Evolutionary conservation across 2,329 filamentous ascomycete genomes (phyloP).

Genomic region (Fragosphaeria purpurea): DNA sequence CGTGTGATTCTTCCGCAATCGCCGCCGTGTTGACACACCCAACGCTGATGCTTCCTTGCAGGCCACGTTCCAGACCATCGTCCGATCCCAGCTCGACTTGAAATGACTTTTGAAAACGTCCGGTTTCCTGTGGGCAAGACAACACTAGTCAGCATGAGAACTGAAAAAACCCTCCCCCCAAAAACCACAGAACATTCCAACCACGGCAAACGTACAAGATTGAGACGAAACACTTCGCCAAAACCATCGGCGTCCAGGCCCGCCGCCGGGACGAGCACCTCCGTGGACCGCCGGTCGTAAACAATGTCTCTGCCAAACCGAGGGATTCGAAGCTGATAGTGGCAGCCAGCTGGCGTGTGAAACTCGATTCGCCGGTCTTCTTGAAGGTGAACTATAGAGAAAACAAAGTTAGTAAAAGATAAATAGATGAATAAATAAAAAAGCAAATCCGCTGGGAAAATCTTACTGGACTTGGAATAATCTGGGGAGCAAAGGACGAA

Average conservation of each 20-base stretch:
- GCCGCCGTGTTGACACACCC: constrained; percentile 82
- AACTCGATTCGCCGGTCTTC: constrained; percentile 87
- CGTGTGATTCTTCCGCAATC: constrained; percentile 81
- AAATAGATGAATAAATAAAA: no score
- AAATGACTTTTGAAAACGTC: constrained; percentile 89
- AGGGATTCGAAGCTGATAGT: constrained; percentile 82
- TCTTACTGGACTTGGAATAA: constrained; percentile 70
- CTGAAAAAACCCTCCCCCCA: not conserved
- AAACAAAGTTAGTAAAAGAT: no score
- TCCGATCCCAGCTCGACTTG: constrained; percentile 84
- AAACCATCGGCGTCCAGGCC: constrained; percentile 76
- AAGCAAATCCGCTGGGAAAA: not conserved
- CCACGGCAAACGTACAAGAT: constrained; percentile 38
- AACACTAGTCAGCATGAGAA: not conserved
- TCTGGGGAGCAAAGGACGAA: constrained; percentile 83
- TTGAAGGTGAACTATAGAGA: constrained; percentile 62
- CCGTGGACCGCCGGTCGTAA: constrained; percentile 73
- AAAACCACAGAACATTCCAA: no score
- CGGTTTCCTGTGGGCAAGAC: constrained; percentile 47
- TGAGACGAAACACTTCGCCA: constrained; percentile 88
- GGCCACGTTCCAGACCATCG: constrained; percentile 59
- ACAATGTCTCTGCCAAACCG: constrained; percentile 84
- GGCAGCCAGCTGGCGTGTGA: constrained; percentile 78
- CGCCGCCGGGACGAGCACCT: constrained; percentile 78
- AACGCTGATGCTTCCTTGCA: constrained; percentile 79